phyloP scores from a whole-genome alignment of 768 basidiomycete genomes.

The Tylopilus subfusipes region DNA sequence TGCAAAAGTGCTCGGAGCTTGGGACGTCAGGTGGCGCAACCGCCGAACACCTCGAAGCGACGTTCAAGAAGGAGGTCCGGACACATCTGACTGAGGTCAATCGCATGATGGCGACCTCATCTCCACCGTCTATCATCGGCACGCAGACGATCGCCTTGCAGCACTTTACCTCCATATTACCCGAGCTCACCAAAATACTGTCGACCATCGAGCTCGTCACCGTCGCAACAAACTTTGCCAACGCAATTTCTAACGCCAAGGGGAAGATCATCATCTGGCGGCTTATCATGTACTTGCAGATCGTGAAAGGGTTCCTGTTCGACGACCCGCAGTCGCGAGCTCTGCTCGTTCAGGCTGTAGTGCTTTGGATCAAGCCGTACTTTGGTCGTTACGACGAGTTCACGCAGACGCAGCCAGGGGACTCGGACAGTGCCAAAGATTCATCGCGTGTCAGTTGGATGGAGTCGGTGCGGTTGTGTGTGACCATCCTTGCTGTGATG shows the following conservation, averaged over 20 bases:
- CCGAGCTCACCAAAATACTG: conserved; percentile 81
- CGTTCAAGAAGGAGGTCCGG: conserved; percentile 80
- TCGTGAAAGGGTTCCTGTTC: conserved; percentile 86
- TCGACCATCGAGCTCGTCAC: conserved; percentile 79
- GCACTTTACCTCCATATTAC: conserved; percentile 89
- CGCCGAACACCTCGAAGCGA: conserved; percentile 77
- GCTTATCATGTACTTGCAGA: conserved; percentile 88
- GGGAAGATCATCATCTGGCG: conserved; percentile 93
- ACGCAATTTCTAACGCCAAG: conserved; percentile 70
- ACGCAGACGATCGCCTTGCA: conserved; percentile 94
- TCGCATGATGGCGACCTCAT: conserved; percentile 77
- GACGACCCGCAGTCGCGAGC: conserved; percentile 76
- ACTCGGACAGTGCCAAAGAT: conserved; percentile 65
- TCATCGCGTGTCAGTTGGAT: conserved; percentile 82
- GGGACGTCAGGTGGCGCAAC: conserved; percentile 80
- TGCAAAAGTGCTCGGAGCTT: conserved; percentile 79
- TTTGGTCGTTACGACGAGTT: conserved; percentile 91
- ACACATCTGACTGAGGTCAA: conserved; percentile 79
- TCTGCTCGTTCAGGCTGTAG: conserved; percentile 79
- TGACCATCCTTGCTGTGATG: conserved; percentile 86
- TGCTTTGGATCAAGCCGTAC: conserved; percentile 93
- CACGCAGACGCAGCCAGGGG: conserved; percentile 55
- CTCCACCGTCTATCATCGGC: conserved; percentile 86
- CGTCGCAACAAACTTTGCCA: conserved; percentile 83
- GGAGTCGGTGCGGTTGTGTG: conserved; percentile 84